Conservation (phyloP, 306 rosid species). For the Trifolium repens region DNA sequence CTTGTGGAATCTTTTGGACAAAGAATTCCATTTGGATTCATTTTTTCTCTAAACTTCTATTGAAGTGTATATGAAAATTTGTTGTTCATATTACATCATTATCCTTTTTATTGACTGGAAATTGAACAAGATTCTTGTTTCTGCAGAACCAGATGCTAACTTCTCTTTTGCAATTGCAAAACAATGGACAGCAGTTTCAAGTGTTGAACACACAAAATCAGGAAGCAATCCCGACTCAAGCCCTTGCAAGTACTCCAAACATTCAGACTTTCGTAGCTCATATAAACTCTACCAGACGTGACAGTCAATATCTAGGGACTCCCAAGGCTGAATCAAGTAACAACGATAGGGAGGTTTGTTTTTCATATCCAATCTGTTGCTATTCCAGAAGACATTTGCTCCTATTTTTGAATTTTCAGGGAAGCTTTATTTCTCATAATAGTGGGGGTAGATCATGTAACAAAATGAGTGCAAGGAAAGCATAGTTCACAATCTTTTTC, state of each 20-base stretch:
- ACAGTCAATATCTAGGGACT: constrained; percentile 35
- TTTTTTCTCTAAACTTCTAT: constrained; percentile 17
- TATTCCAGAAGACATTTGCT: constrained; percentile 30
- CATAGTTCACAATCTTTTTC: constrained; percentile 10
- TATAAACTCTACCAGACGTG: constrained; percentile 32
- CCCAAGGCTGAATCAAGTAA: constrained; percentile 36
- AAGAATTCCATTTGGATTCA: background rate
- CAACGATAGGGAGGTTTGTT: constrained; percentile 48
- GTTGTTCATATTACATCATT: constrained; percentile 21
- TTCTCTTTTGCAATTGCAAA: constrained; percentile 49
- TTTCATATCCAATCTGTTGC: constrained; percentile 23
- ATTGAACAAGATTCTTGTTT: constrained; percentile 20
- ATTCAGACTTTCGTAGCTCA: constrained; percentile 33
- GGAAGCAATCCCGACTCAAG: constrained; percentile 42
- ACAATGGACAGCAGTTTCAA: constrained; percentile 36
- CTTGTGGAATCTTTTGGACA: constrained; percentile 31
- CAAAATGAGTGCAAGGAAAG: constrained; percentile 13
- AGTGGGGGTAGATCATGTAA: constrained; percentile 14
- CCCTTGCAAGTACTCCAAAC: constrained; percentile 25
- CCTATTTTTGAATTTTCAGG: constrained; percentile 16
- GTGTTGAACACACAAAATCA: constrained; percentile 40
- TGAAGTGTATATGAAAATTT: constrained; percentile 19
- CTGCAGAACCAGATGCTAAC: constrained; percentile 36
- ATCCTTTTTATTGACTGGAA: constrained; percentile 34
- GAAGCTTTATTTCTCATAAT: constrained; percentile 19